A percentile compares a stretch with the other conserved stretches of the same genome.
These are phyloP conservation scores for Madurella mycetomatis DNA, from an alignment of 2,329 filamentous ascomycete species.

Conservation along the genomic window DNA sequence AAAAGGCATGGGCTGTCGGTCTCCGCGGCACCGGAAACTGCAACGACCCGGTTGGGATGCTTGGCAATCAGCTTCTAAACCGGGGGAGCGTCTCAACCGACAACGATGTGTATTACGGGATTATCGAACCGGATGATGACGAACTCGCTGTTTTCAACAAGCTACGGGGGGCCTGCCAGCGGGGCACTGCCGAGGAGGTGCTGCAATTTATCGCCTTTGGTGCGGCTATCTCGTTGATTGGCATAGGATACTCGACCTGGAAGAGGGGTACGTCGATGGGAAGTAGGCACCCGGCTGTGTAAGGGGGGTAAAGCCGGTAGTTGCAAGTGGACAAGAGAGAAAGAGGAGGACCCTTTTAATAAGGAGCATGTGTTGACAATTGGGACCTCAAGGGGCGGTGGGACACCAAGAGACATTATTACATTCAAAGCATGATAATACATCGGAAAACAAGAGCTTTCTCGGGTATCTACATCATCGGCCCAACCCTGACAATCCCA, in stretches of 20 bases:
- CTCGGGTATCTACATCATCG: neutral
- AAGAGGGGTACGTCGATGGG: conserved; percentile 4
- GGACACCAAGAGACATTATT: neutral
- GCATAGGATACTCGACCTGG: conserved; percentile 9
- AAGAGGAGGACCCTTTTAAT: neutral
- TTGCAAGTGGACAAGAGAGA: neutral
- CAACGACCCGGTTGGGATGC: conserved; percentile 3
- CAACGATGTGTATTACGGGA: conserved; percentile 4
- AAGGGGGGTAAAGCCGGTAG: neutral
- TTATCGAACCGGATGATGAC: neutral
- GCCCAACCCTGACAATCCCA: neutral
- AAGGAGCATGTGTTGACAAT: too few species aligned
- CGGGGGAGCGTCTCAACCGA: conserved; percentile 2
- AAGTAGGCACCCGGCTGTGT: neutral
- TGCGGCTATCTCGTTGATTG: conserved; percentile 5
- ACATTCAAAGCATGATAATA: neutral
- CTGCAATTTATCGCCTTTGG: conserved; percentile 22
- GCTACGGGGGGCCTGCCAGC: conserved; percentile 20
- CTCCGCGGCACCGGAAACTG: conserved; percentile 13
- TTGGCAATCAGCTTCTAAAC: conserved; percentile 19
- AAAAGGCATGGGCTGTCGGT: conserved; percentile 21
- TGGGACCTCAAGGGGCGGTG: neutral
- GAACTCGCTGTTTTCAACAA: neutral
- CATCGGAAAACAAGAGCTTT: neutral
- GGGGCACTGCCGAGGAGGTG: conserved; percentile 17